Conservation (phyloP, 148 eudicot genomes). For the Vaccinium corymbosum region DNA sequence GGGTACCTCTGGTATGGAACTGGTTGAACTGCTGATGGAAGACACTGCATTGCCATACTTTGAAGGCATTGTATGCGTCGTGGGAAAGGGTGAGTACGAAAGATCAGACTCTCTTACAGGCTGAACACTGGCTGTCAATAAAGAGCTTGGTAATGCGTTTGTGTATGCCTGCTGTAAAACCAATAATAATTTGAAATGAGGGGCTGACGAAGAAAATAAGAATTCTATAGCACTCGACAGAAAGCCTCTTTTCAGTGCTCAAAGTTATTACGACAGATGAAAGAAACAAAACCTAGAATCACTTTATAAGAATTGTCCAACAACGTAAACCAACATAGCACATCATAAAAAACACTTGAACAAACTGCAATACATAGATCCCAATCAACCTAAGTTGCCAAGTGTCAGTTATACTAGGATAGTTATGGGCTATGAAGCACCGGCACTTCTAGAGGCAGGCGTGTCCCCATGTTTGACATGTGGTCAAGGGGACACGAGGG, state of each 20-base stretch:
- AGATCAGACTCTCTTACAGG: constrained; percentile 70
- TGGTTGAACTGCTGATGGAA: constrained; percentile 54
- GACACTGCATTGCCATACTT: constrained; percentile 53
- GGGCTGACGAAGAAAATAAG: background rate
- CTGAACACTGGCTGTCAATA: constrained; percentile 61
- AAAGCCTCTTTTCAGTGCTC: background rate
- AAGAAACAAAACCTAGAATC: background rate
- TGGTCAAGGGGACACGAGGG: too few relatives aligned
- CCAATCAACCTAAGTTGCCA: background rate
- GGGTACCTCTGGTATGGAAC: constrained; percentile 78
- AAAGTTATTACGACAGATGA: background rate
- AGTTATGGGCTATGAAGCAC: background rate
- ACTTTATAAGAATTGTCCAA: background rate
- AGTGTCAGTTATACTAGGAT: background rate
- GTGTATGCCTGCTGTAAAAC: constrained; percentile 55
- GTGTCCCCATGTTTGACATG: too few relatives aligned
- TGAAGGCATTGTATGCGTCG: constrained; percentile 52
- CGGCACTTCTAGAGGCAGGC: too few relatives aligned
- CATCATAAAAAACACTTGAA: background rate
- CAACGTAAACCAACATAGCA: background rate
- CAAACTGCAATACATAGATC: background rate
- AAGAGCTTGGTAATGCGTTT: constrained; percentile 53
- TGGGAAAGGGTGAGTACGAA: constrained; percentile 69
- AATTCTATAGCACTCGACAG: background rate
- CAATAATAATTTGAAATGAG: constrained; percentile 6